Evolutionary conservation across 2,329 filamentous ascomycete species (phyloP).

Genomic region (Alternaria novae-zelandiae): DNA sequence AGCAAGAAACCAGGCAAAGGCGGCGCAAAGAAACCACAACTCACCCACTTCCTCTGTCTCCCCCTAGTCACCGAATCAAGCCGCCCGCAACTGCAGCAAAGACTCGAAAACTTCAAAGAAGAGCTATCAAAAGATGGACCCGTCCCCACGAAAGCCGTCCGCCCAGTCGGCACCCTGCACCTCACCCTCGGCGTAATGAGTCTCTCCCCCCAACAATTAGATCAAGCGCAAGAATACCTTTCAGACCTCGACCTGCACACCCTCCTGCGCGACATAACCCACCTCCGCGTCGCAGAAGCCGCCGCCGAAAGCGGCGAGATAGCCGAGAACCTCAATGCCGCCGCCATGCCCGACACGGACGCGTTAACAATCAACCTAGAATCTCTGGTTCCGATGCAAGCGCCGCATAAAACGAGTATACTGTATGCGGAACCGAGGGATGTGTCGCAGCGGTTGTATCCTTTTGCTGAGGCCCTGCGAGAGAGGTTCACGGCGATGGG

Average conservation of each 20-base stretch:
- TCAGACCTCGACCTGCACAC: slow-evolving; percentile 52
- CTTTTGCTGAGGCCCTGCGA: slow-evolving; percentile 60
- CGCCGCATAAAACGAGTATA: slow-evolving; percentile 63
- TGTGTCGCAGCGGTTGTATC: slow-evolving; percentile 56
- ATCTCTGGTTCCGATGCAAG: slow-evolving; percentile 67
- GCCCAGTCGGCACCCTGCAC: slow-evolving; percentile 82
- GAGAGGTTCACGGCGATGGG: slow-evolving; percentile 61
- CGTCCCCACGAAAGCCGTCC: slow-evolving; percentile 70
- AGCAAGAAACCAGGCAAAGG: slow-evolving; percentile 18
- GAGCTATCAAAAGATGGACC: slow-evolving; percentile 51
- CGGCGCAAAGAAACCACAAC: slow-evolving; percentile 50
- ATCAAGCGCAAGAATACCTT: slow-evolving; percentile 49
- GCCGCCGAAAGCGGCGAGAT: slow-evolving; percentile 27
- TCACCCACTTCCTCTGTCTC: slow-evolving; percentile 79
- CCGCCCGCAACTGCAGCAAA: slow-evolving; percentile 68
- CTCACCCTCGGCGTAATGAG: slow-evolving; percentile 88
- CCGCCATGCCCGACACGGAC: slow-evolving; percentile 32
- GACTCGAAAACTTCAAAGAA: slow-evolving; percentile 65
- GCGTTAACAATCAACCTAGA: slow-evolving; percentile 53
- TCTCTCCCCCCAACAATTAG: slow-evolving; percentile 60
- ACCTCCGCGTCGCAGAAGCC: slow-evolving; percentile 15
- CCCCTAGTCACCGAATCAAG: slow-evolving; percentile 70
- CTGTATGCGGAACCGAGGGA: slow-evolving; percentile 70
- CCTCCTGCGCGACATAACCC: slow-evolving; percentile 27
- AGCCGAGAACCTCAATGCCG: slow-evolving; percentile 36